A percentile compares a stretch with the other conserved stretches of the same genome.
These are phyloP conservation scores for Geum urbanum DNA, from an alignment of 306 rosid species.

Conservation along the genomic window DNA sequence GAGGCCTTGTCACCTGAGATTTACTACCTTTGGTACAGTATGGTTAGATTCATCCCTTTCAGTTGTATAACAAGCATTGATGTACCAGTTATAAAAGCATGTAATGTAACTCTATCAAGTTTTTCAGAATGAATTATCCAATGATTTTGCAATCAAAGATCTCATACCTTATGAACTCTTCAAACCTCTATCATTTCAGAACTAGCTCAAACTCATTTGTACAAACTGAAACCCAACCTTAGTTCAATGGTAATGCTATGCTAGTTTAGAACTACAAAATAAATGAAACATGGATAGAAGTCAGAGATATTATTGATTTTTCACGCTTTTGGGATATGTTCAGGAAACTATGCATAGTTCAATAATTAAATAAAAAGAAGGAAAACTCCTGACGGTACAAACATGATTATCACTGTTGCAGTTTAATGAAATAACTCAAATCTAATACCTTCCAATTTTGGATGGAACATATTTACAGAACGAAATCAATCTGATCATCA, in stretches of 20 bases:
- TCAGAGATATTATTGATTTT: background rate
- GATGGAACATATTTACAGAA: slow-evolving; percentile 54
- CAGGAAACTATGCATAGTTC: slow-evolving; percentile 27
- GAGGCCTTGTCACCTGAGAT: slow-evolving; percentile 28
- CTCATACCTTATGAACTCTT: too few relatives aligned
- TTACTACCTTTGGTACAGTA: background rate
- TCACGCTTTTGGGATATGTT: background rate
- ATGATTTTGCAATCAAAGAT: background rate
- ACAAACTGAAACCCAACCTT: too few relatives aligned
- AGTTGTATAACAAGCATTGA: slow-evolving; percentile 1
- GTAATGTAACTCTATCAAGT: background rate
- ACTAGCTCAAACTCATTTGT: too few relatives aligned
- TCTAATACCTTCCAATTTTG: slow-evolving; percentile 50
- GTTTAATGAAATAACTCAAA: slow-evolving; percentile 27
- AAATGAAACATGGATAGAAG: background rate
- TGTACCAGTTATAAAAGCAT: background rate
- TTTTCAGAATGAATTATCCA: background rate
- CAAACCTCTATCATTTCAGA: too few relatives aligned
- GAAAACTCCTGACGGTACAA: slow-evolving; percentile 35
- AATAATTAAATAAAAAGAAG: slow-evolving; percentile 33
- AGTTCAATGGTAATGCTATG: too few relatives aligned
- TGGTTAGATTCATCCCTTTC: slow-evolving; percentile 11
- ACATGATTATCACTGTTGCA: slow-evolving; percentile 35
- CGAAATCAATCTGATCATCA: slow-evolving; percentile 34
- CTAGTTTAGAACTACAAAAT: background rate